Conservation (phyloP, 176 grass and related monocot genomes). For the Leersia perrieri region DNA sequence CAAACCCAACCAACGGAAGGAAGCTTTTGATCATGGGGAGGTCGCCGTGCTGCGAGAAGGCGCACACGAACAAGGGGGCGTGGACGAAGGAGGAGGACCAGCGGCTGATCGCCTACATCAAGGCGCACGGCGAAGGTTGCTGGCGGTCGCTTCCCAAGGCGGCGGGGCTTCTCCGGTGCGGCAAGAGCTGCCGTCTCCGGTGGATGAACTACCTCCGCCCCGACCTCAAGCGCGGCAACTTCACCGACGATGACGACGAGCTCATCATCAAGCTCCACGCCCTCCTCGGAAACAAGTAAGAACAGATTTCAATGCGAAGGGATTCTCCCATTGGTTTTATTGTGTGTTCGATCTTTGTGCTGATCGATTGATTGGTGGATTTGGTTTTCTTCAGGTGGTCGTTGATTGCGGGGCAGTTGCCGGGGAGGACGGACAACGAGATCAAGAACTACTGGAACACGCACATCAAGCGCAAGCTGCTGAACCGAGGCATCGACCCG, state of each 20-base stretch:
- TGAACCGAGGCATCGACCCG: conserved; percentile 76
- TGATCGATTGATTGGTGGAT: neutral
- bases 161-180: conserved; percentile 77
- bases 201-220: conserved; percentile 98
- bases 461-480: conserved; percentile 88
- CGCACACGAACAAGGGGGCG: conserved; percentile 86
- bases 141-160: conserved; percentile 88
- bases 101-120: conserved; percentile 78
- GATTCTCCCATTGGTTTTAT: neutral
- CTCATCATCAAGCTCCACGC: conserved; percentile 86
- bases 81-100: conserved; percentile 89
- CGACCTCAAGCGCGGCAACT: conserved; percentile 88
- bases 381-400: too few relatives aligned
- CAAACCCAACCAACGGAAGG: neutral
- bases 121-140: conserved; percentile 64
- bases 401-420: conserved; percentile 75
- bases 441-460: conserved; percentile 99
- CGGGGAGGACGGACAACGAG: conserved; percentile 85
- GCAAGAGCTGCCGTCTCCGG: conserved; percentile 89
- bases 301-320: neutral
- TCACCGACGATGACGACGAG: conserved; percentile 79
- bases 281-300: conserved; percentile 88
- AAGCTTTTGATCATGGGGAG: conserved; percentile 44
- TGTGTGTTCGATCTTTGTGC: neutral
- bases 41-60: conserved; percentile 90